These are phyloP conservation scores for Favolaschia claudopus DNA, from an alignment of 768 basidiomycete species.

Conservation along the genomic window DNA sequence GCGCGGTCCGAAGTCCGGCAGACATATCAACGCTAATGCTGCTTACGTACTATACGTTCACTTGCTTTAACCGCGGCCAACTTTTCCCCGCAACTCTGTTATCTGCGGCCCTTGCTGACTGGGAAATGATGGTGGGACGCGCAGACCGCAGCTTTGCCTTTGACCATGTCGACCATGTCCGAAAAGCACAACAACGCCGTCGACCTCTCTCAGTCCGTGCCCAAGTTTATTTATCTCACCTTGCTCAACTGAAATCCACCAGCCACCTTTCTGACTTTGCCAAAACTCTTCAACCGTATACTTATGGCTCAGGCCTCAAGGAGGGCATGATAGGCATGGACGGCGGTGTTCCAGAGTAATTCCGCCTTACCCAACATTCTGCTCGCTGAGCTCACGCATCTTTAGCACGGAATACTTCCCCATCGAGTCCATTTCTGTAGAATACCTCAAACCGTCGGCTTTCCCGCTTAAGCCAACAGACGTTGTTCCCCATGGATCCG, in stretches of 20 bases:
- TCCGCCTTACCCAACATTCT: not conserved
- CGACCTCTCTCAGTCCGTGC: conserved; percentile 25
- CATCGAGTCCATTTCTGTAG: conserved; percentile 25
- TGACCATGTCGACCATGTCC: conserved; percentile 8
- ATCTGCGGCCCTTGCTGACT: not conserved
- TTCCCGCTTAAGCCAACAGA: conserved; percentile 22
- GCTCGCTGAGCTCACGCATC: not conserved
- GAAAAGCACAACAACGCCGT: conserved; percentile 23
- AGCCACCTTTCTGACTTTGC: conserved; percentile 27
- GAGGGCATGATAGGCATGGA: conserved; percentile 18
- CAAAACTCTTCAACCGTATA: not conserved
- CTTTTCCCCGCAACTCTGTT: not conserved
- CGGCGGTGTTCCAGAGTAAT: conserved; percentile 27
- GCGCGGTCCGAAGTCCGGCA: too few relatives aligned
- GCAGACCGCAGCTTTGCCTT: too few relatives aligned
- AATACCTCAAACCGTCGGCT: conserved; percentile 19
- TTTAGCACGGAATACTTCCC: conserved; percentile 26
- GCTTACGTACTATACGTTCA: too few relatives aligned
- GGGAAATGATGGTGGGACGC: too few relatives aligned
- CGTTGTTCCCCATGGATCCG: conserved; percentile 18
- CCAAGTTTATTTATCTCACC: not conserved
- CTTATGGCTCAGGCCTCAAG: not conserved
- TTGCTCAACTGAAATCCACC: not conserved
- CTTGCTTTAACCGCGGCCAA: not conserved
- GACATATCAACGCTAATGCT: too few relatives aligned